Conservation (phyloP, 768 basidiomycete genomes). For the Mrakia gelida region DNA sequence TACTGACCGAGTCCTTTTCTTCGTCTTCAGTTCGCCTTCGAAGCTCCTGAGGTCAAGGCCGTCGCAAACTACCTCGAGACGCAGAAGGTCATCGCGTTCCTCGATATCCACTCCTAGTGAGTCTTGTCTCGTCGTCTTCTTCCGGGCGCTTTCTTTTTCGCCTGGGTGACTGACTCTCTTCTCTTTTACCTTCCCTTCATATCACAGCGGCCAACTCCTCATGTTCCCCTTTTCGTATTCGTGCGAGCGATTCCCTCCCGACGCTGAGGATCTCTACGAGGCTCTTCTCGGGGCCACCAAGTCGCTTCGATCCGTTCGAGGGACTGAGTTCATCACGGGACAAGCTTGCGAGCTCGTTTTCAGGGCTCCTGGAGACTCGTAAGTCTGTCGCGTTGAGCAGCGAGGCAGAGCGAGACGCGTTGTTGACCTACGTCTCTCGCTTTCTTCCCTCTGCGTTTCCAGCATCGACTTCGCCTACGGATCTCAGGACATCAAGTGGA, state of each 20-base stretch:
- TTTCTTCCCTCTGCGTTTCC: background rate
- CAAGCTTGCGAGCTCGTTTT: constrained; percentile 45
- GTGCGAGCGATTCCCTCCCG: constrained; percentile 41
- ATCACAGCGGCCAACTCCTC: background rate
- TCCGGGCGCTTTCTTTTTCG: background rate
- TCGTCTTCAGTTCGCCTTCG: constrained; percentile 51
- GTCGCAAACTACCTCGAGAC: constrained; percentile 61
- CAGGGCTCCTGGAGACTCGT: constrained; percentile 48
- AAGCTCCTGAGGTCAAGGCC: constrained; percentile 69
- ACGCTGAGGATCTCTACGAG: constrained; percentile 71
- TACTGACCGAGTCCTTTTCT: background rate
- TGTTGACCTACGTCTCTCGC: background rate
- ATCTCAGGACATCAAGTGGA: constrained; percentile 56
- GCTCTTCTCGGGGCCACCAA: constrained; percentile 63
- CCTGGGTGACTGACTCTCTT: background rate
- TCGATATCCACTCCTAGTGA: constrained; percentile 76
- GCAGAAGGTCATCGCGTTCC: constrained; percentile 54
- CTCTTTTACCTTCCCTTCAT: background rate
- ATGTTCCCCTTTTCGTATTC: constrained; percentile 19
- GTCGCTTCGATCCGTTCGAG: constrained; percentile 47
- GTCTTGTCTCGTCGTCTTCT: constrained; percentile 57
- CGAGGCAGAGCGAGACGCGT: background rate
- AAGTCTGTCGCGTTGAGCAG: background rate
- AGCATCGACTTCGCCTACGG: constrained; percentile 49
- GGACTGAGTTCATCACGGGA: constrained; percentile 56